phyloP scores from a whole-genome alignment of 2,329 filamentous ascomycete species.

The Rutstroemia sydowiana region DNA sequence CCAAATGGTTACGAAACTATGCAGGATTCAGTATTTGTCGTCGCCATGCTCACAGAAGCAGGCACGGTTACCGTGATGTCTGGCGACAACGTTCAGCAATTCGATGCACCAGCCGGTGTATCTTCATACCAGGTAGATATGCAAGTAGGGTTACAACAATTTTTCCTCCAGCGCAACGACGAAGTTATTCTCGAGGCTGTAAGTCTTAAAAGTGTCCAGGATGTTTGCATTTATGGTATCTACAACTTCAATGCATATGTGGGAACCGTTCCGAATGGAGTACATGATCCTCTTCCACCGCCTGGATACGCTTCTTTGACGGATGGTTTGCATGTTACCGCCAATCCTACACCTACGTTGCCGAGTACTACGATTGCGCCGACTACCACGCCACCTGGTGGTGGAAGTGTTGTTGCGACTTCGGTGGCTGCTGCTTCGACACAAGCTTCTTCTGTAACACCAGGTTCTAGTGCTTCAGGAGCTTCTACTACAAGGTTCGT shows the following conservation, averaged over 20 bases:
- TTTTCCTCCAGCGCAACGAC: conserved; percentile 13
- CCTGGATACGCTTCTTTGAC: conserved; percentile 27
- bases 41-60: conserved; percentile 24
- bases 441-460: neutral
- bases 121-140: conserved; percentile 17
- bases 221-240: conserved; percentile 18
- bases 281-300: conserved; percentile 22
- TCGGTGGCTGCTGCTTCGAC: neutral
- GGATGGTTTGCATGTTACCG: conserved; percentile 27
- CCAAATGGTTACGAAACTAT: conserved; percentile 28
- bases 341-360: conserved; percentile 29
- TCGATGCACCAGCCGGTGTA: conserved; percentile 17
- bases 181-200: conserved; percentile 14
- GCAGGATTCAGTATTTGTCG: conserved; percentile 20
- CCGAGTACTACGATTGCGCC: conserved; percentile 22
- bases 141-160: conserved; percentile 18
- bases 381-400: conserved; percentile 12
- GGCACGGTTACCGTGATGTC: conserved; percentile 27
- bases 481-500: conserved; percentile 2
- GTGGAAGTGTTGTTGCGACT: conserved; percentile 1
- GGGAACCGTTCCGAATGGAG: conserved; percentile 15
- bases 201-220: conserved; percentile 15
- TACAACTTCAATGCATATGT: conserved; percentile 25
- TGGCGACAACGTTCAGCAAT: conserved; percentile 19
- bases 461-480: too few relatives aligned